Base-by-base conservation (phyloP, 1,284 basidiomycete species). In the Omphalotus olearius region DNA sequence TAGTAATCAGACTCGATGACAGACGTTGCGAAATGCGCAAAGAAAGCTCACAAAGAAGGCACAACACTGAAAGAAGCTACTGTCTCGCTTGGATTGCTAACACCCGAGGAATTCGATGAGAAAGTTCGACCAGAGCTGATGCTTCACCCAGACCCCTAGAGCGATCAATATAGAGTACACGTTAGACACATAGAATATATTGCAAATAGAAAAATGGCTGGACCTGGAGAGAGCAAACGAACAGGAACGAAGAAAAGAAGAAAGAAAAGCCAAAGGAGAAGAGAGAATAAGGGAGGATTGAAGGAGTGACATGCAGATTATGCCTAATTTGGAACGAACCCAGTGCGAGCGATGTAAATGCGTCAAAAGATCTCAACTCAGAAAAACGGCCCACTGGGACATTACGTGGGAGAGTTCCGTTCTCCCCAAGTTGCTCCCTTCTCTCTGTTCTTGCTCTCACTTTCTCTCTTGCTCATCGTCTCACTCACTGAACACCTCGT, bases 41-140 rank as follows among this genome's bases (percentile, higher is more conserved):
- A 99, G 82, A 99, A 99, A 72, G 97, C 97, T 13, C 97, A 99
- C 80, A 94, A 91, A 71, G 94, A 99, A 71, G 97, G 95, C 20
- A 91, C 88, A 45, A 99, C 96, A 46, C 69, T 99, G 66, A 97
- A 97, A 76, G 90, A 95, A 72, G 93, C 96, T 39, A 94, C 94
- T 6, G 86, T 98, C 33, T 72, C 85, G 25, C 80, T 98, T 38
- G 92, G 92, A 54, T 85, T 92, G 69, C 70, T 99, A 63, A 89
- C 88, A 1, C 77, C 85, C 2, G 93, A 97, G 67, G 92, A 98
- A 69, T 99, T 99, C 69, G 95, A 99, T 72, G 75, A 83, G 67
- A 92, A 93, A 71, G 97, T 99, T 58, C 82, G 92, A 57, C 97
- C 97, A 47, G 95, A 99, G 75, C 73, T 91, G 67, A 91, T 91